Base-by-base conservation (phyloP, 495 filamentous ascomycete genomes). In the Neurospora sp. region DNA sequence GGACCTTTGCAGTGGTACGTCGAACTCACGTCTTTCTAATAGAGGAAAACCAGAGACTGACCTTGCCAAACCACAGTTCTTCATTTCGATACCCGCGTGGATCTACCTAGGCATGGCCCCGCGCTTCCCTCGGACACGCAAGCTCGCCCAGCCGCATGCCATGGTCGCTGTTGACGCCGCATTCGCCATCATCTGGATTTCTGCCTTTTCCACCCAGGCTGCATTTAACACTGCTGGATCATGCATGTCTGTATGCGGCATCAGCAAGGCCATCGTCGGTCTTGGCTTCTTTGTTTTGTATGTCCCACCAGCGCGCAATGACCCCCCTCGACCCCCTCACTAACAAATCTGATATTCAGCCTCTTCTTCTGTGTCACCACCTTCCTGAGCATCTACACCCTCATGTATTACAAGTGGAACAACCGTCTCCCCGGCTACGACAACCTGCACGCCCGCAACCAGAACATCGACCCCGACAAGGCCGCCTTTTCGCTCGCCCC, bases 51-150 rank as follows among this genome's bases (percentile, higher is more conserved):
- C 38, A 61, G 71, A 59, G 70, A 59, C 69, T 70, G 20, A 74
- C 69, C 70, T 9, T 71, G 47, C 35, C 37, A 40, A 40, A 20
- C 69, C 39, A 20, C 72, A 97, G 94, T 96, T 92, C 82, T 97
- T 94, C 88, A 81, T 97, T 73, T 90, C 89, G 72, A 86, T 94
- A 71, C 94, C 94, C 6, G 92, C 89, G 35, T 87, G 96, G 74
- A 87, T 97, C 72, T 98, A 94, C 80, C 86, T 95, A 71, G 87
- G 89, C 69, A 92, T 94, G 84, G 89, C 93, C 6, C 94, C 93
- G 35, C 90, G 93, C 77, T 97, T 93, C 85, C 86, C 89, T n/a
- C 90, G 94, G 73, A 92, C 94, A 39, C 86, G 88, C 39, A 90
- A 89, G 76, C 88, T 94, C 74, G 92, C 92, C 65, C 90, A 97